These are phyloP conservation scores for Dryas integrifolia DNA, from an alignment of 331 rosid genomes.

Conservation along the genomic window DNA sequence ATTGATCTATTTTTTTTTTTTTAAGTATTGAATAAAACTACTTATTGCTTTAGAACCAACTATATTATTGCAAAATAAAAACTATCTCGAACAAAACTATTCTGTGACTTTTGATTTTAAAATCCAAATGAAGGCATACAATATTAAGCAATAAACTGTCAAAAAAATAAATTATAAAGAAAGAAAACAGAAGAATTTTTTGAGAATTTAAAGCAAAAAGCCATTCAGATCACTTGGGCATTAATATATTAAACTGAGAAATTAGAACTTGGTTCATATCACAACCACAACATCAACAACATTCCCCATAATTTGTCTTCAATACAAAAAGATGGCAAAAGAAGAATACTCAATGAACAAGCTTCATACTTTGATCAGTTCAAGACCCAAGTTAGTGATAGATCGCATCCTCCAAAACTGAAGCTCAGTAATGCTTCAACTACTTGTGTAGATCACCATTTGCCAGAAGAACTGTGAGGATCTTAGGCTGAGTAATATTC, in stretches of 20 bases:
- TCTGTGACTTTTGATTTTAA: no score
- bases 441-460: not conserved
- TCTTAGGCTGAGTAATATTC: not conserved
- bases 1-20: no score
- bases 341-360: not conserved
- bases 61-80: no score
- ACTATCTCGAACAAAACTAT: no score
- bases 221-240: no score
- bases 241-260: not conserved
- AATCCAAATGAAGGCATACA: no score
- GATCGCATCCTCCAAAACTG: conserved; percentile 1
- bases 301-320: not conserved
- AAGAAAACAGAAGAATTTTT: no score
- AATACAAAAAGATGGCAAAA: not conserved
- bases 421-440: not conserved
- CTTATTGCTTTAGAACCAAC: no score
- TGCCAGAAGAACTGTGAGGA: not conserved
- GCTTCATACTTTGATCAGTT: conserved; percentile 3
- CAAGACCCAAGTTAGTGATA: not conserved
- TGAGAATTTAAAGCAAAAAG: no score
- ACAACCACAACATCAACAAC: not conserved
- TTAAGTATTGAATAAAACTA: no score
- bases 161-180: no score
- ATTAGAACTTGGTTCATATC: not conserved
- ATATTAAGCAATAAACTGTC: no score